Evolutionary conservation across 495 filamentous ascomycete species (phyloP), one percentile per base, ranked within the genome.

Genomic region (Evernia prunastri): DNA sequence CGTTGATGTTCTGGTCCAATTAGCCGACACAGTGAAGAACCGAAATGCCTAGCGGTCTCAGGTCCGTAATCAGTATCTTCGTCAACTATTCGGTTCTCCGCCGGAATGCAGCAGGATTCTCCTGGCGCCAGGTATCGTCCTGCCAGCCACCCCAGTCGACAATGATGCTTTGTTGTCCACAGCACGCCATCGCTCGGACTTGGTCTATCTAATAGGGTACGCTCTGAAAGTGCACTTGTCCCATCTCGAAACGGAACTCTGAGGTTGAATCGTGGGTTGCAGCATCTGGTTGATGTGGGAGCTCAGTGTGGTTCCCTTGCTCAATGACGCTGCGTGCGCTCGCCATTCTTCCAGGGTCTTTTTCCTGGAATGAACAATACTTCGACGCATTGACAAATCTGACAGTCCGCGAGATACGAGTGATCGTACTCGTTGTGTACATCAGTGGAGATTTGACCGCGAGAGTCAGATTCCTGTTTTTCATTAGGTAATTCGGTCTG

Each of bases 21-120:
- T 70, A 68, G 33, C 69, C 69, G 2, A 69, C 35, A 47, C 69
- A 70, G 29, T 67, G 69, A 12, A 70, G 64, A 53, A 70, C 58
- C 1, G n/a, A 40, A 17, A 69, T 17, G 45, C 51, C 36, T 3
- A 59, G 36, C 1, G 69, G 56, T 23, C 36, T 45, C 15, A 70
- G 69, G 37, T 69, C 63, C 15, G 43, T 66, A 35, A 69, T 70
- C 2, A 70, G 51, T 3, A 70, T 53, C 25, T 54, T 66, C 12
- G 63, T 53, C 13, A 70, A 29, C 15, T 67, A 69, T 6, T 45
- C 56, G 3, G 51, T 61, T n/a, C 69, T 53, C 18, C 27, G 23
- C 25, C 43, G 56, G 31, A 70, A 70, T n/a, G 60, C 63, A 2
- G 31, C 60, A 7, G 63, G 66, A 27, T 69, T 60, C 17, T 49